These are phyloP conservation scores for Meyerozyma sp. DNA, from an alignment of 1,139 yeast species.

Conservation along the genomic window DNA sequence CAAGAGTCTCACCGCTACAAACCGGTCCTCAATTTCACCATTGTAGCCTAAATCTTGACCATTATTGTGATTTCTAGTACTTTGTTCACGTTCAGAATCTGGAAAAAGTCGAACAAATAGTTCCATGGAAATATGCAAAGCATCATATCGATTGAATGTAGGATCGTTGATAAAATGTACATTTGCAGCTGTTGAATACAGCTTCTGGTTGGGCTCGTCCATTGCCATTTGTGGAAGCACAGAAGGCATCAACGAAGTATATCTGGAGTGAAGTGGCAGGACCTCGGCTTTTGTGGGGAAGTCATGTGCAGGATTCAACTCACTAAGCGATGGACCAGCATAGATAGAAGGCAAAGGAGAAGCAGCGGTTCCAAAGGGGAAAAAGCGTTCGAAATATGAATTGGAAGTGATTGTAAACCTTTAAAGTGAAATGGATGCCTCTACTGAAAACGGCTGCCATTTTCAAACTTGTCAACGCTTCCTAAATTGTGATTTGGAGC, in stretches of 20 bases:
- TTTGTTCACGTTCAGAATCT: conserved; percentile 9
- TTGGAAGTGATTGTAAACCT: too few species aligned
- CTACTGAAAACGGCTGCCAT: too few species aligned
- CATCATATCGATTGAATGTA: conserved; percentile 19
- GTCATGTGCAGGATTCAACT: not conserved
- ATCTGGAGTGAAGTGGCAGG: not conserved
- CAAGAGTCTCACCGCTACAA: conserved; percentile 30
- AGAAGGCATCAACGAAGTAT: not conserved
- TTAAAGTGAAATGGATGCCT: too few species aligned
- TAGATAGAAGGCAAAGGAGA: not conserved
- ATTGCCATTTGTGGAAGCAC: not conserved
- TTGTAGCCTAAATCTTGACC: not conserved
- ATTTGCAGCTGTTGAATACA: conserved; percentile 22
- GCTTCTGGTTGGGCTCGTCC: conserved; percentile 4
- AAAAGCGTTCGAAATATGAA: too few species aligned
- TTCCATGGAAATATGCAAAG: conserved; percentile 30
- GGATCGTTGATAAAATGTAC: conserved; percentile 30
- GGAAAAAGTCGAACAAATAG: conserved; percentile 31
- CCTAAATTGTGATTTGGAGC: too few species aligned
- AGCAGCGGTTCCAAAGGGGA: too few species aligned
- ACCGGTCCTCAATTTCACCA: conserved; percentile 12
- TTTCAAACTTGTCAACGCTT: too few species aligned
- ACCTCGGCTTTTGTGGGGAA: conserved; percentile 1
- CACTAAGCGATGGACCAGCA: not conserved
- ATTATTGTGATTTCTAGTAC: not conserved